These are phyloP conservation scores for Oenanthe javanica DNA, from an alignment of 140 eudicot genomes.

Conservation along the genomic window DNA sequence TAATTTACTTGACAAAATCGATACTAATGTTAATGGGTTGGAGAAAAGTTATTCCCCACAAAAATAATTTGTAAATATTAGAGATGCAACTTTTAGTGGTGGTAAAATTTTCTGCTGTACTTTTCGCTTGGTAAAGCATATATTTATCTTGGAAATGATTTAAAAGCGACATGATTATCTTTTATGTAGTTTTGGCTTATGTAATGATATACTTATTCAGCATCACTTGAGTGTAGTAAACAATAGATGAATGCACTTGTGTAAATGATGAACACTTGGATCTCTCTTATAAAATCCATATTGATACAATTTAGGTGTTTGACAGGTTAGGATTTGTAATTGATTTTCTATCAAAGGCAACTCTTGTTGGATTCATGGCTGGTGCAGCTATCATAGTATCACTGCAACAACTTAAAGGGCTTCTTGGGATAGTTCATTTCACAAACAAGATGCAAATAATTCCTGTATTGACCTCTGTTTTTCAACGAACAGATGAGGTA, in stretches of 20 bases:
- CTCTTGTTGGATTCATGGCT: constrained; percentile 94
- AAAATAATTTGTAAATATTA: background rate
- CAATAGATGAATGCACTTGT: background rate
- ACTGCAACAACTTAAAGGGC: constrained; percentile 88
- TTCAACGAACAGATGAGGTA: constrained; percentile 73
- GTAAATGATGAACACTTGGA: background rate
- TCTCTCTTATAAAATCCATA: background rate
- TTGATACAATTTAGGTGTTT: constrained; percentile 7
- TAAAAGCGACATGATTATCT: background rate
- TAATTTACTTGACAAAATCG: background rate
- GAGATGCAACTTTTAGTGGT: background rate
- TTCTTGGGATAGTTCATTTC: constrained; percentile 93
- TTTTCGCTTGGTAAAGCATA: background rate
- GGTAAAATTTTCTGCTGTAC: background rate
- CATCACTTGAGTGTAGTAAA: background rate
- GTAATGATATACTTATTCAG: background rate
- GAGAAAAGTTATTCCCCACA: background rate
- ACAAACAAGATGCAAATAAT: constrained; percentile 81
- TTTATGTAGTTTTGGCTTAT: background rate
- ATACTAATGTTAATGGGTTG: background rate
- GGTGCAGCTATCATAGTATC: constrained; percentile 98
- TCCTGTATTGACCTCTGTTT: constrained; percentile 74
- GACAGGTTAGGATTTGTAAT: constrained; percentile 89
- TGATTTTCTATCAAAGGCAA: constrained; percentile 94
- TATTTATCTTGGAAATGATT: background rate